A percentile compares a stretch with the other conserved stretches of the same genome.
Evolutionary conservation across 441 rosid species (phyloP).

Genomic region (Geranium incanum): DNA sequence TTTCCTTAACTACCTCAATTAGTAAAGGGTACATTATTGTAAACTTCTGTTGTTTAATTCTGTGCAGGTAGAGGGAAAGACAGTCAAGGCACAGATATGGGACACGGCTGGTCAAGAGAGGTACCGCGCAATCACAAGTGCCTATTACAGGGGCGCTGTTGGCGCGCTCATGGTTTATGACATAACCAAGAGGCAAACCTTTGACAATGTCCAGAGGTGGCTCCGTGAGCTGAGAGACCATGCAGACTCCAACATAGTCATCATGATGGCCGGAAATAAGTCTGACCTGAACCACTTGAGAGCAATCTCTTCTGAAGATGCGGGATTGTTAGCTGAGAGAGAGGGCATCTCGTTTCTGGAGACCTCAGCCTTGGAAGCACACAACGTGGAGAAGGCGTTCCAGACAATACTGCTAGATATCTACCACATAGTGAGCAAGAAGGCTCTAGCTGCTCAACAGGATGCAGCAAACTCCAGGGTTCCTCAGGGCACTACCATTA

Average conservation of each 20-base stretch:
- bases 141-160: not conserved
- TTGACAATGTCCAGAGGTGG: constrained; percentile 4
- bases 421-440: constrained; percentile 3
- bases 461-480: not conserved
- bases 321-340: not conserved
- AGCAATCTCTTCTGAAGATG: not conserved
- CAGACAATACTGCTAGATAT: constrained; percentile 2
- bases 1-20: not conserved
- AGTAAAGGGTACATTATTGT: not conserved
- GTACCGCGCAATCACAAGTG: not conserved
- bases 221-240: not conserved
- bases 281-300: not conserved
- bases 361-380: not conserved
- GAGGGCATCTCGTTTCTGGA: not conserved
- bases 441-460: not conserved
- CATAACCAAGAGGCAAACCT: not conserved
- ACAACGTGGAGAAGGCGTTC: not conserved
- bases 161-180: constrained; percentile 5
- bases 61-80: constrained; percentile 4
- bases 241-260: constrained; percentile 1
- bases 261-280: not conserved
- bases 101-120: not conserved
- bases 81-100: constrained; percentile 9
- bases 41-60: not conserved
- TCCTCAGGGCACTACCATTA: not conserved